Base-by-base conservation (phyloP, 2,329 filamentous ascomycete genomes). In the Tolypocladium paradoxum region DNA sequence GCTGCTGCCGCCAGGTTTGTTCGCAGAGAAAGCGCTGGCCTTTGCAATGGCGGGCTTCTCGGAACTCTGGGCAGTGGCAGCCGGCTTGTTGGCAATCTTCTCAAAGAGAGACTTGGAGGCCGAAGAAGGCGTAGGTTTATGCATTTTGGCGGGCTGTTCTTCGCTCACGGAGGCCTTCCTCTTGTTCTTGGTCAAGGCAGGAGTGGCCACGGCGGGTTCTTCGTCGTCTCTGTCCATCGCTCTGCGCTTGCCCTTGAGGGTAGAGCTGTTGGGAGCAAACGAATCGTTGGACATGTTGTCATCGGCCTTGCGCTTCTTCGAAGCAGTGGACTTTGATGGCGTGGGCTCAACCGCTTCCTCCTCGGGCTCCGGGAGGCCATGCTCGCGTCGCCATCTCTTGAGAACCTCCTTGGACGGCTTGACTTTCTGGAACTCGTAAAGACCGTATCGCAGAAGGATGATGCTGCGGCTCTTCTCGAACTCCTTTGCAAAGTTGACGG, bases 401-500 rank as follows among this genome's bases (percentile, higher is more conserved):
- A 82, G 70, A 9, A 81, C 71, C 38, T 81, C 77, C 55, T 75
- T 76, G 0, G 79, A 80, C 1, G 79, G 78, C 60, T 81, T 81
- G 43, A 82, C 75, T 20, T 78, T 82, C 68, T 82, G 81, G 68
- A 83, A 83, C 60, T 82, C 77, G 61, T 83, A 83, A 2, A 83
- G 73, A 2, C 79, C 80, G 56, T 83, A 83, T 48, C 79, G 77
- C 53, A 83, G 62, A 66, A 83, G 75, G 54, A 83, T 82, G 45
- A 83, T 68, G 58, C 78, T 80, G 49, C 80, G 73, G 61, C 79
- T 83, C 70, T 83, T 83, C 63, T 83, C 80, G 56, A 81, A 83
- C 63, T 83, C 80, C 63, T 82, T 83, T 38, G 80, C 79, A 54
- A 83, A 83, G 63, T 82, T 83, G 57, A 78, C 64, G 20, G 83